phyloP scores from a whole-genome alignment of 306 rosid genomes.

The Quercus engelmannii region DNA sequence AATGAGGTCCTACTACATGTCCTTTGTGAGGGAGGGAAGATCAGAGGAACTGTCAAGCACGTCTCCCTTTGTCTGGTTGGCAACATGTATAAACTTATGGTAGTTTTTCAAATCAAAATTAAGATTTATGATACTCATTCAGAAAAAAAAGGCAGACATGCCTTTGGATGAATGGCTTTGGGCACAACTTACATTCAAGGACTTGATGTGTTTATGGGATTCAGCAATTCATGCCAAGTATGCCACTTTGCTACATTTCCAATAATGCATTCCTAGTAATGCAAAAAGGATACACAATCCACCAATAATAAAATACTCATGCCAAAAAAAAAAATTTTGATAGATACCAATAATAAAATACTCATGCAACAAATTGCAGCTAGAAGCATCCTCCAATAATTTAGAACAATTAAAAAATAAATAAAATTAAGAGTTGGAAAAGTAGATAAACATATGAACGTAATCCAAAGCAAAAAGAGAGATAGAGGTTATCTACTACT shows the following conservation, averaged over 20 bases:
- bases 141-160: background rate
- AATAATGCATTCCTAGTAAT: background rate
- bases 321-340: no score
- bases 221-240: background rate
- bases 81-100: background rate
- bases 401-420: background rate
- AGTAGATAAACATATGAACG: background rate
- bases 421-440: background rate
- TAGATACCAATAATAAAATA: background rate
- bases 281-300: background rate
- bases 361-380: background rate
- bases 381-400: constrained; percentile 4
- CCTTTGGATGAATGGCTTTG: background rate
- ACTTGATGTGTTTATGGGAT: background rate
- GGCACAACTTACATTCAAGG: background rate
- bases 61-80: background rate
- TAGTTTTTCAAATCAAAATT: background rate
- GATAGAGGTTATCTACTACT: constrained; percentile 22
- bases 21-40: background rate
- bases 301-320: no score
- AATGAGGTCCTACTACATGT: background rate
- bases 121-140: background rate
- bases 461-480: constrained; percentile 6
- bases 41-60: background rate
- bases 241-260: background rate